Base-by-base conservation (phyloP, 768 basidiomycete genomes). In the Suillus subalutaceus region DNA sequence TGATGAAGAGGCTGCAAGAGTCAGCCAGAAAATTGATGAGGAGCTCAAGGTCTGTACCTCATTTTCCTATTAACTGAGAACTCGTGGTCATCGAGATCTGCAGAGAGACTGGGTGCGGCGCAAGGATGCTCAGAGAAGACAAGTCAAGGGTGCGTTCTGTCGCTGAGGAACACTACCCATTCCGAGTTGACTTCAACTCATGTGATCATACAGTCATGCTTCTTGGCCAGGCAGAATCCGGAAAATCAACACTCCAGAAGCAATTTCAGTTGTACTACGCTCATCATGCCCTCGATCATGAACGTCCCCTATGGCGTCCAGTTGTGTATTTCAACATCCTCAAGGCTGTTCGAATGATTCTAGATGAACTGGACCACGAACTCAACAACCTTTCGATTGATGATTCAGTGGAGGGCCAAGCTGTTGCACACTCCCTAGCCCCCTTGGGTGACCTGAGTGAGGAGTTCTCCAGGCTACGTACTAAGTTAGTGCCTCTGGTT, bases 251-350 rank as follows among this genome's bases (percentile, higher is more conserved):
- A 3, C 82, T 94, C 15, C 90, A 90, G 72, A 93, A 93, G 72
- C 92, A 94, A 75, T 92, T 94, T 72, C 91, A 94, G 72, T 82
- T 93, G 1, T 90, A 88, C 77, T 92, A 93, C 71, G 88, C 91
- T 9, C 88, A 90, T 3, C 82, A 85, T 65, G 80, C 88, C 0
- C 84, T 94, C 43, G 90, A 93, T 53, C 79, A 82, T 61, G 90
- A 91, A 78, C 87, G 90, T 30, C 84, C 88, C 0, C 87, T 86
- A 4, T 94, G 93, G 93, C 84, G 87, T 23, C 87, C 90, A 4
- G 88, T 93, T 38, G 88, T 94, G 38, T 92, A 91, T 78, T 89
- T 91, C 81, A 94, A 94, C 79, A 82, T 94, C 69, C 86, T 94
- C 82, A 90, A 88, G 73, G 92, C 91, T 60, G 79, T 93, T 23